Conservation (phyloP, 345 rosid genomes). For the Citrus inodora region DNA sequence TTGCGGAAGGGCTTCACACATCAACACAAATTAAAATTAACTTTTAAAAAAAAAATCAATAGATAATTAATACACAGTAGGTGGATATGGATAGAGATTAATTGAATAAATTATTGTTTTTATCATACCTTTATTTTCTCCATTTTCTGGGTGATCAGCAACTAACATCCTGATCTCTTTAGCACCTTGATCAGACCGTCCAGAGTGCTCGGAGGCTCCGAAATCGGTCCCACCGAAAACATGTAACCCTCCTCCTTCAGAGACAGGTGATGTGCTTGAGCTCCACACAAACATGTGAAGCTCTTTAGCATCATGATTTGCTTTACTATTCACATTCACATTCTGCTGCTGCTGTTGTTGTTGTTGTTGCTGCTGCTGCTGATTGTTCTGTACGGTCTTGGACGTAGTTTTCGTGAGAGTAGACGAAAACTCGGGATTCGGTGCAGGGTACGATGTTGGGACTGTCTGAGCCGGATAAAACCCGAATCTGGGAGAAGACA, state of each 20-base stretch:
- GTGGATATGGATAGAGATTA: background rate
- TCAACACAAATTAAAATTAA: conserved; percentile 2
- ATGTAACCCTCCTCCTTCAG: conserved; percentile 71
- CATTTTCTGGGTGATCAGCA: conserved; percentile 68
- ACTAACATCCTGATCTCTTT: conserved; percentile 94
- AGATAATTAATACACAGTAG: background rate
- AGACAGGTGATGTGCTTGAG: conserved; percentile 87
- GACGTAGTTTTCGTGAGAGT: conserved; percentile 25
- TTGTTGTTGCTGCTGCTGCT: conserved; percentile 13
- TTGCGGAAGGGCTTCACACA: conserved; percentile 35
- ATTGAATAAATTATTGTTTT: background rate
- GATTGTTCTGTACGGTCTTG: conserved; percentile 25
- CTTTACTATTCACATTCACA: conserved; percentile 32
- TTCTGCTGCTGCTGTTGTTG: conserved; percentile 15
- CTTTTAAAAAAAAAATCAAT: background rate
- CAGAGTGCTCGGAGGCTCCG: conserved; percentile 59
- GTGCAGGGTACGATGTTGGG: conserved; percentile 75
- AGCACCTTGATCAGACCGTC: conserved; percentile 80
- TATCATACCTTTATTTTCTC: conserved; percentile 60
- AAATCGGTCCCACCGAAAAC: conserved; percentile 64
- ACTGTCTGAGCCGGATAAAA: conserved; percentile 59
- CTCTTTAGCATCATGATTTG: conserved; percentile 77
- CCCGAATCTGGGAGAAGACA: conserved; percentile 74
- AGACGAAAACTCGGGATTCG: conserved; percentile 75
- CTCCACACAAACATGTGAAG: conserved; percentile 99